Evolutionary conservation across 352 stramenopile genomes (phyloP), one percentile per base, ranked within the genome.

Genomic region (Phytophthora pistaciae): DNA sequence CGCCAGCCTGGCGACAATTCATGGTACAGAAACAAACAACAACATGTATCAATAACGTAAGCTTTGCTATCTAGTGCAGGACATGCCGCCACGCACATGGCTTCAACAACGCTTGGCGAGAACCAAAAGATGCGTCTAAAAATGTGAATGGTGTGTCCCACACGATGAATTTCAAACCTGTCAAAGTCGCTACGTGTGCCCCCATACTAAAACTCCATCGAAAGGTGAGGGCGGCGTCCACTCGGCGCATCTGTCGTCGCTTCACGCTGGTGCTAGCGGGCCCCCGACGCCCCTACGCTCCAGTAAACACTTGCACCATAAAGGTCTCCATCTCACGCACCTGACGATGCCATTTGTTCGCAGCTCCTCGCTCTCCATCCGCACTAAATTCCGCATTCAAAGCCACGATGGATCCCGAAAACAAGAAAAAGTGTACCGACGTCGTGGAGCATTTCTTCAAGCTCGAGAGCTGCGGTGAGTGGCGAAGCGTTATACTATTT

Each of bases 401-500:
- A 36, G 46, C 10, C 9, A 46, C 25, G 0, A 95, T 96, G 89
- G 88, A 96, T 50, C 59, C 85, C 6, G 89, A 95, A 38, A 86
- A 82, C 66, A 92, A 87, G 79, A 91, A 91, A 70, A 93, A 94
- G 60, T 96, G 89, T 78, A 76, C 58, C 31, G 89, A 96, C 44
- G 65, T 95, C 56, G 78, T 94, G 31, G 89, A 96, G 65, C 78
- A 91, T 60, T 94, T 96, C 61, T 80, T 95, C 56, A 91, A 93
- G 55, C 80, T 94, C 52, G 89, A 96, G 50, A 84, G 72, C 60
- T 91, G 85, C 44, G 87, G 87, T 94, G 59, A 20, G 77, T 52
- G 23, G 16, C 36, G 23, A 44, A 53, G 23, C 25, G 25, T 3
- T 27, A 27, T 27, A 29, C 1, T 59, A 38, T 14, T 56, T 48